phyloP scores from a whole-genome alignment of 768 basidiomycete genomes.

The Mycena alexandri region DNA sequence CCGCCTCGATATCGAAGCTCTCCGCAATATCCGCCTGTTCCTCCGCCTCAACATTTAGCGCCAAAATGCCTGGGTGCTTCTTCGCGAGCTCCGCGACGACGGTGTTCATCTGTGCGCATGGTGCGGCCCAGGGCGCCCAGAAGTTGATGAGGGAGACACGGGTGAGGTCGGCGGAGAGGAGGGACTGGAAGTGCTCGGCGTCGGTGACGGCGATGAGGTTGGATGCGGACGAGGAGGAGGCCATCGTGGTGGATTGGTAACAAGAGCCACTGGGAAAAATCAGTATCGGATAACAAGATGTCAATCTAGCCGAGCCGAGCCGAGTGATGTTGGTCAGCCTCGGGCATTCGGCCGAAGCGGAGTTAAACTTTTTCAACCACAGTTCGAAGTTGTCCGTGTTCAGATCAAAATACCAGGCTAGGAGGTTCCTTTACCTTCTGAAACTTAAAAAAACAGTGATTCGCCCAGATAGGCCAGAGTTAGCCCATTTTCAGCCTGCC shows the following conservation, averaged over 20 bases:
- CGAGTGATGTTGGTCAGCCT: slow-evolving; percentile 6
- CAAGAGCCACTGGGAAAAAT: neutral
- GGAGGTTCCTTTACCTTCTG: too few species aligned
- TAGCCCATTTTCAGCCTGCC: too few species aligned
- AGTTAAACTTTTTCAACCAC: too few species aligned
- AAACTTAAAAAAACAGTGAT: too few species aligned
- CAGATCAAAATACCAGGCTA: too few species aligned
- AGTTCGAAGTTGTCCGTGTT: too few species aligned
- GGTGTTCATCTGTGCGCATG: slow-evolving; percentile 91
- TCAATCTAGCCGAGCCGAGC: slow-evolving; percentile 1
- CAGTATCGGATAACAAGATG: slow-evolving; percentile 6
- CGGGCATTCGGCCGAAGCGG: too few species aligned
- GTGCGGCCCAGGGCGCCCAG: slow-evolving; percentile 94
- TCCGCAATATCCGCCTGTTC: slow-evolving; percentile 86
- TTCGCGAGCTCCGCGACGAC: slow-evolving; percentile 80
- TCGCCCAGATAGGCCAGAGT: too few species aligned
- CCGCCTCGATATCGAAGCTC: slow-evolving; percentile 91
- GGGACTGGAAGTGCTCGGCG: slow-evolving; percentile 76
- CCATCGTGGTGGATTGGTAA: slow-evolving; percentile 17
- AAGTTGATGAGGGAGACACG: slow-evolving; percentile 92
- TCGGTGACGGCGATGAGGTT: slow-evolving; percentile 60
- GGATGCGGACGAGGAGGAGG: slow-evolving; percentile 41
- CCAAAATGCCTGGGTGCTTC: slow-evolving; percentile 76
- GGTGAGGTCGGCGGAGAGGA: slow-evolving; percentile 82
- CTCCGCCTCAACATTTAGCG: slow-evolving; percentile 91